Conservation (phyloP, 148 eudicot genomes). For the Fallopia convolvulus region DNA sequence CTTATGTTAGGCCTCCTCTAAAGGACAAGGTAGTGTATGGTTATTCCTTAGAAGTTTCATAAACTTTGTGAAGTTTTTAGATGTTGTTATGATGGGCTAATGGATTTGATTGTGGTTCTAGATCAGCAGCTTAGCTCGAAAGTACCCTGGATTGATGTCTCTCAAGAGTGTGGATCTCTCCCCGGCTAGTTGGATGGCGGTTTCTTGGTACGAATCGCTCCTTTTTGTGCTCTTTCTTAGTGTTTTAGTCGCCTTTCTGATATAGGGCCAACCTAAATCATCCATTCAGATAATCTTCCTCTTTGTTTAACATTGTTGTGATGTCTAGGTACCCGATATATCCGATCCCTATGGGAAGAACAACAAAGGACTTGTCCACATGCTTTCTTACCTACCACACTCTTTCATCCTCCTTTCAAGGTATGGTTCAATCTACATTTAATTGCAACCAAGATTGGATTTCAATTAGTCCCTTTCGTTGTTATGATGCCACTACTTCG, state of each 20-base stretch:
- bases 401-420: constrained; percentile 94
- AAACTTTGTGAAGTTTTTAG: neutral
- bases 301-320: neutral
- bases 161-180: constrained; percentile 79
- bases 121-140: constrained; percentile 17
- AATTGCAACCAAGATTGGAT: neutral
- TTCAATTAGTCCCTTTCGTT: neutral
- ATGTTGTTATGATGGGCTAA: neutral
- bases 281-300: neutral
- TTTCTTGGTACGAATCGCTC: constrained; percentile 46
- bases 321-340: constrained; percentile 85
- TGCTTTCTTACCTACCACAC: constrained; percentile 90
- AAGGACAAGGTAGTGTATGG: constrained; percentile 64
- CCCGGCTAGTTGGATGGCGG: constrained; percentile 88
- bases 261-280: neutral
- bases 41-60: neutral
- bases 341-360: constrained; percentile 87
- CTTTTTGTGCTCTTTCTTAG: neutral
- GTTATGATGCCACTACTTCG: neutral
- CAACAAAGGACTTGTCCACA: constrained; percentile 72
- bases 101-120: neutral
- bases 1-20: constrained; percentile 90
- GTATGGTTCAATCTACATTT: constrained; percentile 21
- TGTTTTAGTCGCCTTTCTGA: neutral
- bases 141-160: constrained; percentile 63